Evolutionary conservation across 768 basidiomycete genomes (phyloP), one percentile per base, ranked within the genome.

Genomic region (Cystofilobasidium capitatum): DNA sequence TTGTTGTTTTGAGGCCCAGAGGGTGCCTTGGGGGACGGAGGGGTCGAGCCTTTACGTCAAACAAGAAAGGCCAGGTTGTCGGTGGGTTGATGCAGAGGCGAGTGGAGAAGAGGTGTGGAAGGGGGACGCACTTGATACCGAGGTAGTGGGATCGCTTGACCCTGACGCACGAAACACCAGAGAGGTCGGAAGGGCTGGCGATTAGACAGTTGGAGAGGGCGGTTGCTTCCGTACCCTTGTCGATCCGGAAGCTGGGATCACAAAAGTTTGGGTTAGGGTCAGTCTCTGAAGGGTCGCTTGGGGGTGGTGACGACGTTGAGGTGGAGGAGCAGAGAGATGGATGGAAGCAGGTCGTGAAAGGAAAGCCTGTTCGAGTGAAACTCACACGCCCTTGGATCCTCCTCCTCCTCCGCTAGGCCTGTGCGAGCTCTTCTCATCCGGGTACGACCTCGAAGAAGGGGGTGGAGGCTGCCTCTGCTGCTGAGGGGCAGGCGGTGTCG

Each of bases 1-100:
- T 68, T 91, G 89, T 67, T 84, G 78, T 29, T 84, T 81, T 35
- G 88, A 87, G 8, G 86, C 85, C n/a, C 87, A 91, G 35, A 98
- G 81, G 1, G 79, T 77, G 3, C 89, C 87, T 0, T 84, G 84
- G 6, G 78, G 78, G 5, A 99, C 75, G 69, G 83, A 58, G 1
- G 71, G 71, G 58, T 85, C 6, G 83, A 51, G 29, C 42, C 68
- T 69, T 24, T 8, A 36, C 20, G 31, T n/a, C 3, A 24, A 47
- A 36, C 20, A 14, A 37, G 29, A 12, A 16, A n/a, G 35, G 42
- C 13, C 9, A 22, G 13, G 9, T 5, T 22, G 9, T 20, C 20
- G 7, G 17, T 63, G n/a, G 39, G 5, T 35, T 60, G 20, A 6
- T 31, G 44, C 14, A 16, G 45, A 63, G 47, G 36, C 26, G 26